These are phyloP conservation scores for Oryza brachyantha DNA, from an alignment of 176 grass and related monocot species.

Conservation along the genomic window DNA sequence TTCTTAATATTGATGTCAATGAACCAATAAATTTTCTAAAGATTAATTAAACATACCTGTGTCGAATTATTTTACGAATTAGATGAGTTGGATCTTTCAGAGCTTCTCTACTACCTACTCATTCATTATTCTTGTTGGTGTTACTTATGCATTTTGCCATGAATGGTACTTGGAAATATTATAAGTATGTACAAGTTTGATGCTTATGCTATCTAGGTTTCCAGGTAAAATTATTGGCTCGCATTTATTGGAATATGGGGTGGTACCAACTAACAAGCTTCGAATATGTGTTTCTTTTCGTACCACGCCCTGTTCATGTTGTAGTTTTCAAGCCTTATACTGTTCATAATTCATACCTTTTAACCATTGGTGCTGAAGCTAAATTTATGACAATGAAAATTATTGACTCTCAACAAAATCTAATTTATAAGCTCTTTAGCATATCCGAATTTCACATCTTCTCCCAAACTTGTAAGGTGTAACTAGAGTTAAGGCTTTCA, in stretches of 20 bases:
- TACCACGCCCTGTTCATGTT: background rate
- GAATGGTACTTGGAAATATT: background rate
- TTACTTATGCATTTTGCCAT: background rate
- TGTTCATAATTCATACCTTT: background rate
- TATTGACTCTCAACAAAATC: background rate
- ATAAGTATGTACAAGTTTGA: background rate
- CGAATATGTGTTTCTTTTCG: background rate
- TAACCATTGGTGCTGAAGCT: background rate
- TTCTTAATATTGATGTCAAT: background rate
- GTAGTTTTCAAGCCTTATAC: background rate
- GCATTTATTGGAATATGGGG: background rate
- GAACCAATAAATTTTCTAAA: background rate
- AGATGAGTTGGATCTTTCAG: background rate
- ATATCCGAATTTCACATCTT: conserved; percentile 1
- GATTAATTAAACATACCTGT: background rate
- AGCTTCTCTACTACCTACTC: background rate
- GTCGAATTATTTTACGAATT: background rate
- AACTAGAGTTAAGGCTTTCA: background rate
- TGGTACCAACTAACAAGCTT: background rate
- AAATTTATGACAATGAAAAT: background rate
- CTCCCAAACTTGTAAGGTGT: background rate
- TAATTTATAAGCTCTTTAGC: background rate
- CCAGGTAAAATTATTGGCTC: background rate
- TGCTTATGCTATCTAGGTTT: background rate
- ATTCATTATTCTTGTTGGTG: background rate